Percentiles rank a stretch among this genome's conserved stretches.
phyloP scores from a whole-genome alignment of 164 flowering plant species.

The Warburgia ugandensis region DNA sequence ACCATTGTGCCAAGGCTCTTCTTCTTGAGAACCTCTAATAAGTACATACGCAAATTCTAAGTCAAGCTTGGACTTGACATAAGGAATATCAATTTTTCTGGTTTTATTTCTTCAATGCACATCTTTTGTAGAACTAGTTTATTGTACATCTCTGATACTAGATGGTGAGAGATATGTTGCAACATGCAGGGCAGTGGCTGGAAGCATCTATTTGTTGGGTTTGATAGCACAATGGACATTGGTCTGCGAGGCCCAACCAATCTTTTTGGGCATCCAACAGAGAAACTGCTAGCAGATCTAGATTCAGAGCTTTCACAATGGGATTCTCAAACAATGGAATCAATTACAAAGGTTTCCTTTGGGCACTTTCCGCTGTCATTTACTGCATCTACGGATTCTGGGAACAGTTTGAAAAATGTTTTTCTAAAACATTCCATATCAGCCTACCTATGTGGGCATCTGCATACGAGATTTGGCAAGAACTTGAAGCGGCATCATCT shows the following conservation, averaged over 20 bases:
- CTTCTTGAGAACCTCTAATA: no score
- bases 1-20: no score
- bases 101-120: neutral
- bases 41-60: no score
- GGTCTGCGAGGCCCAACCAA: conserved; percentile 93
- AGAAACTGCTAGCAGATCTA: conserved; percentile 48
- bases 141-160: neutral
- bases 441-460: conserved; percentile 93
- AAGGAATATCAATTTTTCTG: neutral
- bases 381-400: conserved; percentile 56
- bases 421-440: conserved; percentile 77
- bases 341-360: conserved; percentile 66
- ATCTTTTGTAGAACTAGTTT: conserved; percentile 2
- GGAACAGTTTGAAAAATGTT: conserved; percentile 56
- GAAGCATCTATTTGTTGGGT: conserved; percentile 79
- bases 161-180: conserved; percentile 5
- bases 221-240: conserved; percentile 68
- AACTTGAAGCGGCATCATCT: conserved; percentile 74
- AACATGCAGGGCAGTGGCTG: conserved; percentile 47
- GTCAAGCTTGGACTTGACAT: no score
- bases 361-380: conserved; percentile 97
- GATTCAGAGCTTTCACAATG: conserved; percentile 74
- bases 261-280: conserved; percentile 94
- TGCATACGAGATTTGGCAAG: conserved; percentile 74
- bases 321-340: conserved; percentile 42